These are phyloP conservation scores for Linnemannia elongata DNA, from an alignment of 192 early-diverging fungal species.

Conservation along the genomic window DNA sequence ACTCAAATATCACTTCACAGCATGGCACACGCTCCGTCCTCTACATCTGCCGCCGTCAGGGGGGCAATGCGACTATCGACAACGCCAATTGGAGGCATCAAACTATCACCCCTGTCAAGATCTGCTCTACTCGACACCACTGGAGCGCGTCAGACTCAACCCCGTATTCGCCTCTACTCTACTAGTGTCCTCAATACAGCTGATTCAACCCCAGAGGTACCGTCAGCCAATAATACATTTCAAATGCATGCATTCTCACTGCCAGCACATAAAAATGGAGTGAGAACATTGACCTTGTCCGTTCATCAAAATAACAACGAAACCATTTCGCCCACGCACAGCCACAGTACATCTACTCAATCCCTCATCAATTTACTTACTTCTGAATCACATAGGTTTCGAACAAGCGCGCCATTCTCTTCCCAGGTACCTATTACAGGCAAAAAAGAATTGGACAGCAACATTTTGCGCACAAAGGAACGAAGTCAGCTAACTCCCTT, in stretches of 20 bases:
- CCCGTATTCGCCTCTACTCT: neutral
- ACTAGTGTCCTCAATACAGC: neutral
- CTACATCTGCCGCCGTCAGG: neutral
- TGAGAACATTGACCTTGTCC: too few species aligned
- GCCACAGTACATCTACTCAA: conserved; percentile 8
- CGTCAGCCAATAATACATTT: neutral
- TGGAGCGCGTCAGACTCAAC: neutral
- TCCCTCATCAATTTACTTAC: neutral
- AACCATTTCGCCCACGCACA: neutral
- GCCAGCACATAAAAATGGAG: neutral
- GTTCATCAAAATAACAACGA: neutral
- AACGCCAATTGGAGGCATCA: neutral
- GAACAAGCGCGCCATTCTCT: conserved; percentile 48
- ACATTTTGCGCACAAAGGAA: neutral
- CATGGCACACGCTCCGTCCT: neutral
- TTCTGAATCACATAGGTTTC: neutral
- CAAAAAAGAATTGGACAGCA: neutral
- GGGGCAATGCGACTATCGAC: neutral
- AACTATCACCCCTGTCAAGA: conserved; percentile 13
- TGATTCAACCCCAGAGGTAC: neutral
- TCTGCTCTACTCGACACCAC: conserved; percentile 17
- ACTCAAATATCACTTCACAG: neutral
- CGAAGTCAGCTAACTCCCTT: neutral
- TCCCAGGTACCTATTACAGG: conserved; percentile 38
- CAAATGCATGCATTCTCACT: neutral